Evolutionary conservation across 2,329 filamentous ascomycete genomes (phyloP), one percentile per base, ranked within the genome.

Genomic region (Fusarium pseudograminearum): DNA sequence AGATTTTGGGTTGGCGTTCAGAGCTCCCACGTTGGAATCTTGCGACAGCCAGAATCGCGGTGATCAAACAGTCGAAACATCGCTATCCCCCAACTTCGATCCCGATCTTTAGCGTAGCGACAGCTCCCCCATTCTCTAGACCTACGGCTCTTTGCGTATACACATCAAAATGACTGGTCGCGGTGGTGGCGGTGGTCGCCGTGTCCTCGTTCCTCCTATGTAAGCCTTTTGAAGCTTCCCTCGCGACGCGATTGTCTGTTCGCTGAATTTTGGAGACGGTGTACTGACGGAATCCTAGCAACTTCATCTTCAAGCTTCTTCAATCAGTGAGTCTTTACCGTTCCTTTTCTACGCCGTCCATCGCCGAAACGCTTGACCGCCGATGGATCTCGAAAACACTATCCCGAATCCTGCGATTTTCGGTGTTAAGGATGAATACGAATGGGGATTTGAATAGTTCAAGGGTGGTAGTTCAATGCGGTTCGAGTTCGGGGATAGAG

Each of bases 281-380:
- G 18, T 45, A 69, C 74, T 79, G 65, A 80, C 57, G 5, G 12
- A 31, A 14, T 33, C 20, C 18, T 24, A 82, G 80, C 84, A 83
- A 83, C 75, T 81, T 82, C 72, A 83, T 83, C 67, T 83, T 83
- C 89, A 97, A 96, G 85, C 91, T 98, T 40, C 88, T 98, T 12
- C 94, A 90, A 76, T 83, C 81, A 46, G 80, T 82, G 65, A 80
- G 80, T 81, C 31, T 42, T 45, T 7, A 41, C 28, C 33, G 33
- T 44, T 47, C 26, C 22, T 36, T 20, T 15, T 40, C 33, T 33
- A 38, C 42, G 44, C 54, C 26, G 18, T 57, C 40, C 54, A 48
- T 24, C 28, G 20, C 41, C 50, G 36, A 36, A 57, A 41, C 58
- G 46, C 59, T 54, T 51, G 62, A 70, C 63, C 63, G 61, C 52